Base-by-base conservation (phyloP, 2,329 filamentous ascomycete genomes). In the Lachnellula willkommii region DNA sequence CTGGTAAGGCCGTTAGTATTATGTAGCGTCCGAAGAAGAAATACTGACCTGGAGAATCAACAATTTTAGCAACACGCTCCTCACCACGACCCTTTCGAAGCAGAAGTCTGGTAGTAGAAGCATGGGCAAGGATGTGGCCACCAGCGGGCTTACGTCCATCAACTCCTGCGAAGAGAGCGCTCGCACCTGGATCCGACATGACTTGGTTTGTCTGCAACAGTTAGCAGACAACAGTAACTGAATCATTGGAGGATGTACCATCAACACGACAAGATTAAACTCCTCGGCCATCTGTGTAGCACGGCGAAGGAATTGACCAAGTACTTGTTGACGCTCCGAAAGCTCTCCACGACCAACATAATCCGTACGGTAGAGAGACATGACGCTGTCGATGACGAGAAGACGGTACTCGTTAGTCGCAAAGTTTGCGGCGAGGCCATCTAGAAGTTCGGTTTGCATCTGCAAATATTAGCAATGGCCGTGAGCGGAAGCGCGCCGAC, bases 71-170 rank as follows among this genome's bases (percentile, higher is more conserved):
- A 48, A 88, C 85, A 56, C 85, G 77, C 68, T 88, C 85, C 58
- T 88, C 85, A 9, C 84, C 84, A 59, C 85, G 78, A 47, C 85
- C 85, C 65, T 88, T 88, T 9, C 85, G 78, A 56, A 88, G 77
- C 11, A 88, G 73, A 54, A 88, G 77, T 54, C 85, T 77, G 40
- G 85, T 88, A 2, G 84, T 80, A 52, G 83, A 87, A 51, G 84
- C 84, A 69, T 88, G 84, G 39, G 84, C 84, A 32, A 88, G 79
- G 54, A 88, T 80, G 71, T 88, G 84, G 15, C 84, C 85, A 58
- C 83, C 82, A 49, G 84, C 79, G 49, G 84, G 83, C 68, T 87
- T 87, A 47, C 84, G 78, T 47, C 85, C 85, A 72, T 88, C 85
- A 54, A 82, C 83, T 60, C 83, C 79, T 50, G 83, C 81, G 66